These are phyloP conservation scores for Hymenoscyphus linearis DNA, from an alignment of 2,329 filamentous ascomycete species.

Conservation along the genomic window DNA sequence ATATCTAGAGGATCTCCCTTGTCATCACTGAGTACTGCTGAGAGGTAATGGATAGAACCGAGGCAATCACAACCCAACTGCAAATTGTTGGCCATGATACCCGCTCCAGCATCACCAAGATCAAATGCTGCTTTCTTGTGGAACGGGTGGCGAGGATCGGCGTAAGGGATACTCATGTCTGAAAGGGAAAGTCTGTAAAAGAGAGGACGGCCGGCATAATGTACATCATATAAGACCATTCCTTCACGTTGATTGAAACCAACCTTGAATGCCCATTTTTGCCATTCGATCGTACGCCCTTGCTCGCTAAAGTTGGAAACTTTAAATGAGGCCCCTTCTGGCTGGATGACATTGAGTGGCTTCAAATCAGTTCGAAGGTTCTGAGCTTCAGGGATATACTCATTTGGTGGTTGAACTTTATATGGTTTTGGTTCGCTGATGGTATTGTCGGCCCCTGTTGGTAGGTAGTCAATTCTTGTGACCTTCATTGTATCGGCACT, in stretches of 20 bases:
- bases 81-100: constrained; percentile 64
- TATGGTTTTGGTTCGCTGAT: constrained; percentile 51
- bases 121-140: constrained; percentile 69
- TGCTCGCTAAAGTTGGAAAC: constrained; percentile 45
- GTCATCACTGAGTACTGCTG: constrained; percentile 51
- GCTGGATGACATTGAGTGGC: constrained; percentile 58
- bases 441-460: constrained; percentile 59
- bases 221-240: constrained; percentile 62
- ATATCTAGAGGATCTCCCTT: constrained; percentile 53
- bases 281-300: constrained; percentile 55
- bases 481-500: constrained; percentile 58
- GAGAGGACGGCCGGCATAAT: constrained; percentile 56
- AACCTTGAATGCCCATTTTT: constrained; percentile 59
- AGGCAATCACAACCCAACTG: constrained; percentile 67
- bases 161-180: constrained; percentile 57
- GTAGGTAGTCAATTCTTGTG: constrained; percentile 63
- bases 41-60: constrained; percentile 64
- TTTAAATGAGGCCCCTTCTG: constrained; percentile 58
- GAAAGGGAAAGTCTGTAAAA: constrained; percentile 63
- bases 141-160: constrained; percentile 61
- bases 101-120: constrained; percentile 61
- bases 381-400: constrained; percentile 62
- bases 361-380: constrained; percentile 55
- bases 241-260: constrained; percentile 61
- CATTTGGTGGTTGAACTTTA: constrained; percentile 50